Conservation (phyloP, 768 basidiomycete genomes). For the Daedaleopsis sinensis region DNA sequence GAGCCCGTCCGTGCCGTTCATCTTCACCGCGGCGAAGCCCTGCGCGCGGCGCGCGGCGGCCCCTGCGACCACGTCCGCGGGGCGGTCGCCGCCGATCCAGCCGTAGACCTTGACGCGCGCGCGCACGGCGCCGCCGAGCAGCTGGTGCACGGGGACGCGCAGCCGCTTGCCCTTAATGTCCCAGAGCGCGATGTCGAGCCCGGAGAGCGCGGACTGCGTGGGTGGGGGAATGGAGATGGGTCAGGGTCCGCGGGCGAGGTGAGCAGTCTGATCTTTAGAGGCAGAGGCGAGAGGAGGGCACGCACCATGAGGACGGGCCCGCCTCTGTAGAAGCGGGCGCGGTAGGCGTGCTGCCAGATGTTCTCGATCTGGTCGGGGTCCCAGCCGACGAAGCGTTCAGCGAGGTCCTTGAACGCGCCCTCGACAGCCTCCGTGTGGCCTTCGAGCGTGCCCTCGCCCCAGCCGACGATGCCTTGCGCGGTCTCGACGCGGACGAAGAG, state of each 20-base stretch:
- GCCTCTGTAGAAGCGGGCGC: constrained; percentile 73
- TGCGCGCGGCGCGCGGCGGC: constrained; percentile 58
- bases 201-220: constrained; percentile 52
- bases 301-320: constrained; percentile 70
- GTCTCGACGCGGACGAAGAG: constrained; percentile 74
- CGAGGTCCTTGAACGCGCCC: constrained; percentile 64
- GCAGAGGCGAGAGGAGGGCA: neutral
- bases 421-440: constrained; percentile 76
- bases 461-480: constrained; percentile 62
- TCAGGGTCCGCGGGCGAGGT: no score
- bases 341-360: constrained; percentile 69
- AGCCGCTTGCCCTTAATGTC: constrained; percentile 82
- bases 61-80: constrained; percentile 49
- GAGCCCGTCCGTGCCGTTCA: constrained; percentile 55
- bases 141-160: constrained; percentile 56
- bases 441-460: constrained; percentile 78
- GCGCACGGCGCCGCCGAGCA: constrained; percentile 71
- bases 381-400: constrained; percentile 59
- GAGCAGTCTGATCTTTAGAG: no score
- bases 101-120: constrained; percentile 61
- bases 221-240: no score
- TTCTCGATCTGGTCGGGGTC: constrained; percentile 71
- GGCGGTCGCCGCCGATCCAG: constrained; percentile 55
- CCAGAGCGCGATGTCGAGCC: constrained; percentile 73
- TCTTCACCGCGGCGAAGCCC: constrained; percentile 73